Evolutionary conservation across 2,329 filamentous ascomycete species (phyloP).

Genomic region (Aspergillus fijiensis): DNA sequence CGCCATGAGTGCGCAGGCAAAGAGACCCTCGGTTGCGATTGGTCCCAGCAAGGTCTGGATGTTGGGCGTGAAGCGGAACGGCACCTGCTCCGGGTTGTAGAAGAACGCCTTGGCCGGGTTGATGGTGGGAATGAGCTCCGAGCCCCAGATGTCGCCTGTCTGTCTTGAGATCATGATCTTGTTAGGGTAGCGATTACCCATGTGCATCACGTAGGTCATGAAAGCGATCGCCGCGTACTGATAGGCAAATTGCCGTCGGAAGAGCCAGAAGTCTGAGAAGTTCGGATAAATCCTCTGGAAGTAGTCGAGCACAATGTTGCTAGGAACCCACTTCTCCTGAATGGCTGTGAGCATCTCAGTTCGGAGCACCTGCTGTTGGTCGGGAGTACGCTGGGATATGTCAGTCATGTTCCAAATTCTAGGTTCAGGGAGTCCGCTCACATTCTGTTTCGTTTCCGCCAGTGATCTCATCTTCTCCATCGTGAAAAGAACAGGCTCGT

Average conservation of each 20-base stretch:
- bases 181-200: conserved; percentile 91
- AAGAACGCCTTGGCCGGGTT: conserved; percentile 81
- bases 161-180: conserved; percentile 89
- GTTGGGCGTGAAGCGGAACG: conserved; percentile 95
- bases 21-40: conserved; percentile 92
- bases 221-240: conserved; percentile 93
- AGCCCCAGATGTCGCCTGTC: conserved; percentile 93
- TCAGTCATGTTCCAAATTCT: conserved; percentile 27
- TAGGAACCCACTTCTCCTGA: conserved; percentile 88
- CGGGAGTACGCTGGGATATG: conserved; percentile 48
- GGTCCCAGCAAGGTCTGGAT: conserved; percentile 95
- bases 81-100: conserved; percentile 91
- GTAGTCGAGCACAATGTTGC: conserved; percentile 78
- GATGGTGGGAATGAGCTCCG: conserved; percentile 89
- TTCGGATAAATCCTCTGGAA: conserved; percentile 85
- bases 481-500: conserved; percentile 90
- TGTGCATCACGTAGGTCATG: conserved; percentile 98
- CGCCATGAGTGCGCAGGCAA: conserved; percentile 91
- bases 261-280: conserved; percentile 95
- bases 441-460: conserved; percentile 63
- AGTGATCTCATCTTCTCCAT: conserved; percentile 89
- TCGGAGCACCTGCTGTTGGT: conserved; percentile 70
- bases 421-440: conserved; percentile 26
- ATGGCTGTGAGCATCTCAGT: conserved; percentile 94
- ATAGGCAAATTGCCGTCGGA: conserved; percentile 95